Evolutionary conservation across 176 grass and related monocot genomes (phyloP).

Genomic region (Triticum aestivum): IWGSC_CS_RefSeq_v2.1 NC_057798.1:675251219-675251718

Average conservation of each 20-base stretch:
- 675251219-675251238: too few species aligned
- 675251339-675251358: background rate
- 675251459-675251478: slow-evolving; percentile 14
- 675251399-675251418: background rate
- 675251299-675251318: background rate
- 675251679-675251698: background rate
- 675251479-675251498: slow-evolving; percentile 4
- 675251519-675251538: slow-evolving; percentile 6
- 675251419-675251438: background rate
- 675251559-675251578: slow-evolving; percentile 39
- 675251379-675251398: background rate
- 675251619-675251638: slow-evolving; percentile 71
- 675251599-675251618: slow-evolving; percentile 64
- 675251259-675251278: background rate
- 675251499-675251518: background rate
- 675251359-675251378: background rate
- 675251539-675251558: slow-evolving; percentile 51
- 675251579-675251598: slow-evolving; percentile 48
- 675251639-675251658: slow-evolving; percentile 2
- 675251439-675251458: background rate
- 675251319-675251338: background rate
- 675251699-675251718: slow-evolving; percentile 6
- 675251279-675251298: background rate
- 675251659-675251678: background rate
- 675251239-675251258: too few species aligned